Base-by-base conservation (phyloP, 257 asterid genomes). In the Voacanga thouarsii region DNA sequence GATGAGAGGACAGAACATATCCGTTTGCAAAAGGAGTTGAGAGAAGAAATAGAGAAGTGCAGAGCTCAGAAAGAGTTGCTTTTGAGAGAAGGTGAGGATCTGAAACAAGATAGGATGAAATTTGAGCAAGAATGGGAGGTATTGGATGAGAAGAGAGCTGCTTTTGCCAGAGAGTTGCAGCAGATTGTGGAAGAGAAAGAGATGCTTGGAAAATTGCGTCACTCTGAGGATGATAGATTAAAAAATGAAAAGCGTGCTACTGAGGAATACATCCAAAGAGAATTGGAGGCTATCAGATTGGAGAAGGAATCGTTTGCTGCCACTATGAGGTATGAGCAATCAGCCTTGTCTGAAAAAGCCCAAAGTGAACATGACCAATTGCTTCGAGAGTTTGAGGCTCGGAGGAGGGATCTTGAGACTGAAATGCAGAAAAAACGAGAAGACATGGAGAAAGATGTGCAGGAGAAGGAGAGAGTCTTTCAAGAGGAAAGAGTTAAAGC, bases 111-210 rank as follows among this genome's bases (percentile, higher is more conserved):
- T 78, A 89, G 85, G 72, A 82, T 80, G 81, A 90, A 88, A 82
- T 90, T 90, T 61, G 95, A 94, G 89, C 91, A 90, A 81, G 96
- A 90, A 75, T 94, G 98, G 98, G 93, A 94, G 83, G 83, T 82
- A 39, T 89, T 94, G 49, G 97, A 94, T 85, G 91, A 86, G 80
- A 92, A 92, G 85, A 87, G 90, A 83, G 86, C 89, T 24, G 87
- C 64, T 79, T 85, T 90, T 59, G 47, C 83, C 45, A 76, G 71
- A 77, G 92, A 88, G 53, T 57, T 83, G 75, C 77, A 80, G 81
- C 84, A 83, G 80, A 87, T 93, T 21, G 83, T 84, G 45, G 85
- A 86, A 77, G 93, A 92, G 84, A 89, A 84, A 79, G 81, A 72
- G 67, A 78, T 70, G 78, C 61, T 87, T 53, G 92, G 86, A 60